phyloP scores from a whole-genome alignment of 2,329 filamentous ascomycete species.

The Amesomyces nigricolor region DNA sequence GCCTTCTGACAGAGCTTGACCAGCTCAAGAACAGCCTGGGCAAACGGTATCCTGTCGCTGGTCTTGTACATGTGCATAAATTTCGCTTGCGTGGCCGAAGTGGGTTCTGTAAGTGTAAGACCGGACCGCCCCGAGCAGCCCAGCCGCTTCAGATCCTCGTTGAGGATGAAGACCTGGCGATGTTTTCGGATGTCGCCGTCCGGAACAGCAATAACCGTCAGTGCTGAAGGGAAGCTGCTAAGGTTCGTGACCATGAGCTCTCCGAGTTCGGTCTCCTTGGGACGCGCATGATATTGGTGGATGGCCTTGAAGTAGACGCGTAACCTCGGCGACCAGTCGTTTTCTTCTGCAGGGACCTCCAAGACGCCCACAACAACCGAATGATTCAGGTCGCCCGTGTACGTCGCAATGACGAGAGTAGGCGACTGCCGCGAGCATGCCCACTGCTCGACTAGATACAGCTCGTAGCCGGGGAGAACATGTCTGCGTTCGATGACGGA shows the following conservation, averaged over 20 bases:
- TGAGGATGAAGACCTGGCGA: conserved; percentile 81
- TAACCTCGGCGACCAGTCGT: conserved; percentile 70
- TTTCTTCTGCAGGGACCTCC: conserved; percentile 74
- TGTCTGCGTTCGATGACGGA: conserved; percentile 66
- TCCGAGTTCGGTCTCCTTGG: conserved; percentile 75
- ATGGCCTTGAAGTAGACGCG: conserved; percentile 82
- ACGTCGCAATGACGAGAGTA: conserved; percentile 86
- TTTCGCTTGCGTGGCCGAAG: conserved; percentile 78
- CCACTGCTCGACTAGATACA: conserved; percentile 97
- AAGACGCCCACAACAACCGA: conserved; percentile 74
- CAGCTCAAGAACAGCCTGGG: conserved; percentile 75
- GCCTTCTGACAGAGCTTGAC: conserved; percentile 89
- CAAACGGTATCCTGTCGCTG: conserved; percentile 73
- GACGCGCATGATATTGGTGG: conserved; percentile 76
- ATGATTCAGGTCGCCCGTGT: conserved; percentile 80
- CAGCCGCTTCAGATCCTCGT: conserved; percentile 86
- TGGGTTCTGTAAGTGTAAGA: conserved; percentile 71
- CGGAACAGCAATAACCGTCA: conserved; percentile 87
- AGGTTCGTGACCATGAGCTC: conserved; percentile 92
- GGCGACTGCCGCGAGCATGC: conserved; percentile 86
- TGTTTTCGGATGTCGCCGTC: conserved; percentile 79
- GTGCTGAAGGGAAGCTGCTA: conserved; percentile 81
- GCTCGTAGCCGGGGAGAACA: conserved; percentile 75
- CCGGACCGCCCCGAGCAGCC: conserved; percentile 88
- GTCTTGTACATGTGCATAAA: conserved; percentile 88